phyloP scores from a whole-genome alignment of 1,284 basidiomycete genomes.

The Papiliotrema flavescens region DNA sequence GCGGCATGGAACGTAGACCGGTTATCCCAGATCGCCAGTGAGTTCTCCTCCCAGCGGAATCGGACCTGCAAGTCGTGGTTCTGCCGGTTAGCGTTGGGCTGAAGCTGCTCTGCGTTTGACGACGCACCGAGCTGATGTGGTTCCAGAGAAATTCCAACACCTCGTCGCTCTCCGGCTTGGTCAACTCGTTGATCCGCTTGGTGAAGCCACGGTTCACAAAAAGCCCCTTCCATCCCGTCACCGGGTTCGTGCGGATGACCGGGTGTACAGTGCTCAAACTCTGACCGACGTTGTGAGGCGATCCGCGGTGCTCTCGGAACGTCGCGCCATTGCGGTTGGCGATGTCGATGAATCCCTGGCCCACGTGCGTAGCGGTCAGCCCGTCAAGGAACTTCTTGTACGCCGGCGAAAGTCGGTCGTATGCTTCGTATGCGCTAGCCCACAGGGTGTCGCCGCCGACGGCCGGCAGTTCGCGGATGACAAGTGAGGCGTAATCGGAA shows the following conservation, averaged over 20 bases:
- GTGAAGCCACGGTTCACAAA: constrained; percentile 66
- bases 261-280: constrained; percentile 63
- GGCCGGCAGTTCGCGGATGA: constrained; percentile 55
- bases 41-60: constrained; percentile 51
- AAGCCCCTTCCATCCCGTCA: constrained; percentile 73
- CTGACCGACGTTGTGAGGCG: constrained; percentile 60
- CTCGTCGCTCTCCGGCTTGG: constrained; percentile 55
- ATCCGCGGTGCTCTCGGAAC: constrained; percentile 50
- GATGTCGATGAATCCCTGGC: constrained; percentile 55
- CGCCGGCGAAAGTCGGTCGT: constrained; percentile 38
- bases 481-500: constrained; percentile 22
- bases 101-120: constrained; percentile 9
- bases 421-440: constrained; percentile 55
- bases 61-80: constrained; percentile 65
- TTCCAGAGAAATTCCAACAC: constrained; percentile 49
- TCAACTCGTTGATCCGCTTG: constrained; percentile 60
- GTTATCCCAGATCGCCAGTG: constrained; percentile 49
- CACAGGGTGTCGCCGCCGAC: constrained; percentile 41
- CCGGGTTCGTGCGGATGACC: constrained; percentile 49
- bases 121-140: constrained; percentile 53
- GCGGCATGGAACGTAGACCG: constrained; percentile 45
- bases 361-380: constrained; percentile 58
- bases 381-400: constrained; percentile 36
- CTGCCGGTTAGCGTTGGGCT: constrained; percentile 3
- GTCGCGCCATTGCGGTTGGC: constrained; percentile 11